Percentiles rank a stretch among this genome's conserved stretches.
Conservation (phyloP, 2,329 filamentous ascomycete species). For the Curvularia eragrostidis region DNA sequence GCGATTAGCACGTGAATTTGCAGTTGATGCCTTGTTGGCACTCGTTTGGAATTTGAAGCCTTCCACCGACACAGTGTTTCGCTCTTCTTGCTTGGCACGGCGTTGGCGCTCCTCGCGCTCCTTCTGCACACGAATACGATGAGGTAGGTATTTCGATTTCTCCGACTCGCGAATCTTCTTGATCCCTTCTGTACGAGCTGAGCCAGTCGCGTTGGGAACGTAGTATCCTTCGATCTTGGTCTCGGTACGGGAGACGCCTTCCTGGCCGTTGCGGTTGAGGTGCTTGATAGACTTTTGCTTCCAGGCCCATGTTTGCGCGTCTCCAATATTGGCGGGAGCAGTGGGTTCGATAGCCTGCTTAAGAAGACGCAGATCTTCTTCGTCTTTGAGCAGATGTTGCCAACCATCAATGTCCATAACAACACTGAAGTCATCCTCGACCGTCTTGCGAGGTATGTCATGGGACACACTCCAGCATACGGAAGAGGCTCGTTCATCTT, state of each 20-base stretch:
- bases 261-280: constrained; percentile 65
- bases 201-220: constrained; percentile 83
- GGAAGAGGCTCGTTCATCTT: constrained; percentile 57
- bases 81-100: constrained; percentile 68
- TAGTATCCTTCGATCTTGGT: constrained; percentile 73
- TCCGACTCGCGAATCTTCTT: constrained; percentile 97
- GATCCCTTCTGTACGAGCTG: constrained; percentile 88
- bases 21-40: constrained; percentile 82
- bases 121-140: constrained; percentile 95
- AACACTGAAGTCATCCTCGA: constrained; percentile 69
- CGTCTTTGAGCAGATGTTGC: constrained; percentile 72
- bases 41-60: constrained; percentile 66
- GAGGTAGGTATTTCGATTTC: constrained; percentile 96
- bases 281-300: constrained; percentile 75
- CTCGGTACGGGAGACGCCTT: constrained; percentile 60
- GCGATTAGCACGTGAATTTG: constrained; percentile 89
- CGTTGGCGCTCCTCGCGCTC: constrained; percentile 90
- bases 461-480: constrained; percentile 67
- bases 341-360: constrained; percentile 58
- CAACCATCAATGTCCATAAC: constrained; percentile 74
- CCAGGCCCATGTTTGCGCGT: constrained; percentile 71
- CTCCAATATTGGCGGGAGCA: constrained; percentile 59
- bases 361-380: constrained; percentile 68
- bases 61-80: constrained; percentile 41
- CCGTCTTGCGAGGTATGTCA: constrained; percentile 66